Percentiles rank a stretch among this genome's conserved stretches.
phyloP scores from a whole-genome alignment of 23 red algal species.

The Rhodosorus marinus region DNA sequence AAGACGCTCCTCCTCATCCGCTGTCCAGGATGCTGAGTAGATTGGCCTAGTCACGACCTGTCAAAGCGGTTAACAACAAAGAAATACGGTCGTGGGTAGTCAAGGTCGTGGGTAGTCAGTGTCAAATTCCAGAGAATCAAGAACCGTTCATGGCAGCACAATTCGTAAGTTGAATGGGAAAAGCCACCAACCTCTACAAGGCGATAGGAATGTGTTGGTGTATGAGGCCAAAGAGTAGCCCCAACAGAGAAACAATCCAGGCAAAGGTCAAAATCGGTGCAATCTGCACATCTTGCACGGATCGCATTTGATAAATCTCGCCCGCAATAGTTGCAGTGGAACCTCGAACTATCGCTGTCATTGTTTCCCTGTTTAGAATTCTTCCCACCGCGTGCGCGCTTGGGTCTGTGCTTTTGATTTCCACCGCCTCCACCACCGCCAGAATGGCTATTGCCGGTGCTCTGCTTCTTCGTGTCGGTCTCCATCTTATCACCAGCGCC shows the following conservation, averaged over 20 bases:
- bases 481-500: no score
- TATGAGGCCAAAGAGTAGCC: slow-evolving; percentile 45
- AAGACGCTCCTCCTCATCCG: slow-evolving; percentile 84
- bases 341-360: no score
- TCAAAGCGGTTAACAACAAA: neutral
- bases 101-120: neutral
- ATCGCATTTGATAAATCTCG: slow-evolving; percentile 54
- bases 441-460: no score
- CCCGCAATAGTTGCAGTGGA: slow-evolving; percentile 91
- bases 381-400: no score
- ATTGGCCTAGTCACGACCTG: no score
- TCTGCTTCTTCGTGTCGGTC: no score
- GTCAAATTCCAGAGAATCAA: slow-evolving; percentile 1
- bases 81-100: neutral
- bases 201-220: slow-evolving; percentile 46
- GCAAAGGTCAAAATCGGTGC: slow-evolving; percentile 88
- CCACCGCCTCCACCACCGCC: no score
- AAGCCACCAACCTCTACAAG: slow-evolving; percentile 49
- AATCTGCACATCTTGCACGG: slow-evolving; percentile 85
- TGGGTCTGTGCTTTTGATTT: no score
- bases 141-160: no score
- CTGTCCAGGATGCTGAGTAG: slow-evolving; percentile 58
- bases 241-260: slow-evolving; percentile 94
- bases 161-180: no score
- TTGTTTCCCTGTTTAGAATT: no score